Evolutionary conservation across 2,329 filamentous ascomycete genomes (phyloP).

Genomic region (Cladosporium sp.): DNA sequence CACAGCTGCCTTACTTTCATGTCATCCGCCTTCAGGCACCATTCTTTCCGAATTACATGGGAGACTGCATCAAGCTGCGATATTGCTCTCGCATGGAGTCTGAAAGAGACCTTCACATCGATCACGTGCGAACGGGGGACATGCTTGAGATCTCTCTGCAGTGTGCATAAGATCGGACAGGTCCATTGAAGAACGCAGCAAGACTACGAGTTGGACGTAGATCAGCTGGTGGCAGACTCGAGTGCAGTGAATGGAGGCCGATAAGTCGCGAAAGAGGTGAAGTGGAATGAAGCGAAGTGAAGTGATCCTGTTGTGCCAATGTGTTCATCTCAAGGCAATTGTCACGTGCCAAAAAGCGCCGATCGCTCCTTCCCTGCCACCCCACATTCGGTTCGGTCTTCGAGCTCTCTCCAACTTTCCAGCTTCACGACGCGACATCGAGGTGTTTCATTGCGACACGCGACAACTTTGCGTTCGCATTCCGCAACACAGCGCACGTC

Average conservation of each 20-base stretch:
- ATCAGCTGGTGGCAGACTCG: not conserved
- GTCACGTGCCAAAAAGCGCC: conserved; percentile 1
- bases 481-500: not conserved
- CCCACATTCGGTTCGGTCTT: not conserved
- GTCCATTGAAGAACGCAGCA: not conserved
- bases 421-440: conserved; percentile 5
- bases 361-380: conserved; percentile 1
- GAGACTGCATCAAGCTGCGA: not conserved
- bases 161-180: not conserved
- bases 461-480: not conserved
- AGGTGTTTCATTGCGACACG: not conserved
- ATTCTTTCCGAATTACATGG: not conserved
- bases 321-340: not conserved
- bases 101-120: not conserved
- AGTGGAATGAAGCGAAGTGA: not conserved
- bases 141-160: not conserved
- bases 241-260: not conserved
- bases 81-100: not conserved
- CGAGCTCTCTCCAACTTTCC: not conserved
- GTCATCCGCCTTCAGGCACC: not conserved
- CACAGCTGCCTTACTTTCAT: not conserved
- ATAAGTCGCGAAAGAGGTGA: not conserved
- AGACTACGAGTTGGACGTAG: not conserved
- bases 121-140: not conserved
- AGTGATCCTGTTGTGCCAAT: not conserved